Base-by-base conservation (phyloP, 1,284 basidiomycete species). In the Ustilago lituana region DNA sequence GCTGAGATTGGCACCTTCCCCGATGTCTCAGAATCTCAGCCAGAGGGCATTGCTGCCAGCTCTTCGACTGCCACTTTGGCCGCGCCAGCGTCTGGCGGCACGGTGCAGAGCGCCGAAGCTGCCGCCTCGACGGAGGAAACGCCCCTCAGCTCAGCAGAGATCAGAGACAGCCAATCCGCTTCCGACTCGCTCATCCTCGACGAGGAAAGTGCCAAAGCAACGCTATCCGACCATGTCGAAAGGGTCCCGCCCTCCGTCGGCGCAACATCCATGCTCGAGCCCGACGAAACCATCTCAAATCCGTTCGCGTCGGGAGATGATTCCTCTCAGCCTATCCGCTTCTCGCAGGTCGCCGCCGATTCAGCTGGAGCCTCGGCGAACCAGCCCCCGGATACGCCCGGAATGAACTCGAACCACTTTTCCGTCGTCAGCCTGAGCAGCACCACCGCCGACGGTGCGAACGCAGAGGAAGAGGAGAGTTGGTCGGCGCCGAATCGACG, bases 241-340 rank as follows among this genome's bases (percentile, higher is more conserved):
- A 61, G 58, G 41, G 58, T 77, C 0, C 64, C 74, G 6, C 74
- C 77, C 6, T 78, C 77, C 2, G 57, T 77, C 12, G 78, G 76
- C 15, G 78, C 78, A 3, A 63, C 65, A 7, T 78, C 77, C 2
- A 45, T 80, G 46, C 53, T 78, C 23, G 77, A 80, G 15, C 78
- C 78, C 9, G 64, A 73, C 20, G 63, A 69, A 23, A 73, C 74
- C 20, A 78, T 80, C 35, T 59, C 66, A 19, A 80, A 80, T 36
- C 78, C 78, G 0, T 80, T 80, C 26, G 62, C 71, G 5, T 53
- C 63, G 11, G 35, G 10, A n/a, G 59, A 50, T 15, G 58, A 58
- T 12, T 14, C 48, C 1, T 41, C 59, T 14, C 43, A 52, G 32
- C 62, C 55, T 14, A 41, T 59, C 19, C 49, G 49, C 9, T 65